Evolutionary conservation across 1,284 basidiomycete species (phyloP).

Genomic region (Austroboletus niveus): DNA sequence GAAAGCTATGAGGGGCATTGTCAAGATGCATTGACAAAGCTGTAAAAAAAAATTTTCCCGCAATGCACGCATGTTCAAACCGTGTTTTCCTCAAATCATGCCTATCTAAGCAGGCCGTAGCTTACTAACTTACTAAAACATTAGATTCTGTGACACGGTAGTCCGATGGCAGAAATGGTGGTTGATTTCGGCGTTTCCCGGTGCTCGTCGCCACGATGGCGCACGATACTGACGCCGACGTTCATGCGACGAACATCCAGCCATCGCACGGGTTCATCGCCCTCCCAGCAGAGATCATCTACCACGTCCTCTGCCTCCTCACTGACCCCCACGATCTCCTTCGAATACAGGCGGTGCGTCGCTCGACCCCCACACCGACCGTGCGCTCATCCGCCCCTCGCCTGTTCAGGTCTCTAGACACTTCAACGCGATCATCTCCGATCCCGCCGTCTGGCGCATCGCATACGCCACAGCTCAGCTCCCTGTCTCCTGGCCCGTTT

Average conservation of each 20-base stretch:
- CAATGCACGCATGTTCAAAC: no score
- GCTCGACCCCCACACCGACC: background rate
- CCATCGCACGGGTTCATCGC: no score
- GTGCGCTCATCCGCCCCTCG: background rate
- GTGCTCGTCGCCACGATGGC: conserved; percentile 4
- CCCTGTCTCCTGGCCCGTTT: conserved; percentile 19
- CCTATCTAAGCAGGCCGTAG: no score
- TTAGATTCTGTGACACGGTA: no score
- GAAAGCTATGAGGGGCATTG: conserved; percentile 52
- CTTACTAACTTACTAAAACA: no score
- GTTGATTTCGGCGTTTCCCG: no score
- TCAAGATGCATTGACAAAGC: conserved; percentile 28
- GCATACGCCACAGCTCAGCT: conserved; percentile 11
- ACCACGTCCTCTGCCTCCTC: conserved; percentile 9
- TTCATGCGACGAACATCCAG: no score
- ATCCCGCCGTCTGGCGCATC: conserved; percentile 14
- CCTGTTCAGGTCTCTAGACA: conserved; percentile 16
- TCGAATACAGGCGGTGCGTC: conserved; percentile 15
- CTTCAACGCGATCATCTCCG: conserved; percentile 12
- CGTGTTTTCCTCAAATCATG: no score
- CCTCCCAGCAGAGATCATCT: conserved; percentile 18
- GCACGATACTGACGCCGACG: conserved; percentile 1
- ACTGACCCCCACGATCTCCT: conserved; percentile 14
- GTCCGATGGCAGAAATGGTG: no score
- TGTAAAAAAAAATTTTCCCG: no score